Evolutionary conservation across 1,139 yeast genomes (phyloP).

Genomic region (Pneumocystis sp.): DNA sequence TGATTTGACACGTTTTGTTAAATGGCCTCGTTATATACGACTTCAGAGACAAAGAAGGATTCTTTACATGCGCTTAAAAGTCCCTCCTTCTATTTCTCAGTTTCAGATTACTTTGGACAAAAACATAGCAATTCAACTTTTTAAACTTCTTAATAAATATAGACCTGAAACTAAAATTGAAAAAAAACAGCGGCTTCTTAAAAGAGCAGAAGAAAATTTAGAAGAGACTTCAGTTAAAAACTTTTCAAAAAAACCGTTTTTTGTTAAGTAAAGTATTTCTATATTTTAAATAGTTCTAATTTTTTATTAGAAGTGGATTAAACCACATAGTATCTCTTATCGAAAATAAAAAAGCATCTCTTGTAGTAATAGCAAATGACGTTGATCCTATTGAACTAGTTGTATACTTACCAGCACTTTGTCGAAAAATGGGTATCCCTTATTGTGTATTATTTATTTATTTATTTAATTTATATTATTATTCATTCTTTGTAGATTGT

Average conservation of each 20-base stretch:
- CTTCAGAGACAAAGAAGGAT: constrained; percentile 96
- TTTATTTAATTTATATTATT: not conserved
- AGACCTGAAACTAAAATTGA: constrained; percentile 94
- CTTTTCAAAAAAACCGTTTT: constrained; percentile 89
- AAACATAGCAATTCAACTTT: constrained; percentile 93
- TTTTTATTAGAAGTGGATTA: constrained; percentile 25
- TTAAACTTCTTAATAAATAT: constrained; percentile 95
- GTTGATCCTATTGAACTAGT: constrained; percentile 98
- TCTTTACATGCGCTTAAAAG: constrained; percentile 86
- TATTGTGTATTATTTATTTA: constrained; percentile 27
- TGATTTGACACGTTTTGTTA: constrained; percentile 89
- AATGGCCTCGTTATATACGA: constrained; percentile 97
- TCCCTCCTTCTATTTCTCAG: constrained; percentile 96
- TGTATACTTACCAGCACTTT: constrained; percentile 88
- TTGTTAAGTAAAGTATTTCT: constrained; percentile 52
- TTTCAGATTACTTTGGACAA: constrained; percentile 91
- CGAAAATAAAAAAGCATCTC: constrained; percentile 96
- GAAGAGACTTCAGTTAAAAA: constrained; percentile 95
- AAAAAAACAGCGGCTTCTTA: constrained; percentile 96
- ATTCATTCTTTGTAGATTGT: constrained; percentile 44
- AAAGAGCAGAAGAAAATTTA: constrained; percentile 97
- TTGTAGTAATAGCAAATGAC: constrained; percentile 92
- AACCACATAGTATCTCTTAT: constrained; percentile 94
- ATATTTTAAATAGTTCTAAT: constrained; percentile 30
- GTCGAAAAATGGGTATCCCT: constrained; percentile 99